These are phyloP conservation scores for Leishmania tarentolae DNA, from an alignment of 208 protist species.

Conservation along the genomic window DNA sequence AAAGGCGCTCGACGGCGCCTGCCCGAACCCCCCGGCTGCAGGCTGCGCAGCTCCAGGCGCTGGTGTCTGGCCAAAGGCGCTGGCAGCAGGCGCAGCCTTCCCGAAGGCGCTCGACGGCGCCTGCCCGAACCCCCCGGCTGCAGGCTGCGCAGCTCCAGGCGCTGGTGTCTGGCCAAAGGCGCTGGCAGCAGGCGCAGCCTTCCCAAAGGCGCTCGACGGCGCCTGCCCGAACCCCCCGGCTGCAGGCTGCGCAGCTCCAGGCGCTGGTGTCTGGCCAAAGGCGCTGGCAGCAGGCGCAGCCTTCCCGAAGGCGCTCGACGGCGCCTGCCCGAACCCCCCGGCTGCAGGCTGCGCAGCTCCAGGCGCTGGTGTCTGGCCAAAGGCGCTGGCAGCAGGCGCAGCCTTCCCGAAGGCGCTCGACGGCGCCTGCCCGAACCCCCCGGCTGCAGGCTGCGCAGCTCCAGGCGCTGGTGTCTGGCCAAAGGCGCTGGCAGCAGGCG, in stretches of 20 bases:
- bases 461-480: conserved; percentile 7
- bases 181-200: conserved; percentile 5
- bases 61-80: conserved; percentile 4
- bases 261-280: conserved; percentile 20
- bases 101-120: conserved; percentile 14
- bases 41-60: conserved; percentile 4
- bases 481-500: conserved; percentile 11
- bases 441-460: neutral
- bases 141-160: conserved; percentile 1
- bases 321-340: conserved; percentile 8
- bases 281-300: conserved; percentile 1
- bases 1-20: conserved; percentile 15
- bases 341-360: conserved; percentile 5
- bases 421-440: neutral
- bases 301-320: conserved; percentile 23
- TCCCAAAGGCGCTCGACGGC: conserved; percentile 17
- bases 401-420: neutral
- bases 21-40: conserved; percentile 3
- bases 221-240: conserved; percentile 8
- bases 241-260: conserved; percentile 4
- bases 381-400: conserved; percentile 1
- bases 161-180: conserved; percentile 25
- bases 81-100: neutral
- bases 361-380: conserved; percentile 17
- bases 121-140: conserved; percentile 7